Conservation (phyloP, 2,329 filamentous ascomycete genomes). For the Neoascochyta sp. region DNA sequence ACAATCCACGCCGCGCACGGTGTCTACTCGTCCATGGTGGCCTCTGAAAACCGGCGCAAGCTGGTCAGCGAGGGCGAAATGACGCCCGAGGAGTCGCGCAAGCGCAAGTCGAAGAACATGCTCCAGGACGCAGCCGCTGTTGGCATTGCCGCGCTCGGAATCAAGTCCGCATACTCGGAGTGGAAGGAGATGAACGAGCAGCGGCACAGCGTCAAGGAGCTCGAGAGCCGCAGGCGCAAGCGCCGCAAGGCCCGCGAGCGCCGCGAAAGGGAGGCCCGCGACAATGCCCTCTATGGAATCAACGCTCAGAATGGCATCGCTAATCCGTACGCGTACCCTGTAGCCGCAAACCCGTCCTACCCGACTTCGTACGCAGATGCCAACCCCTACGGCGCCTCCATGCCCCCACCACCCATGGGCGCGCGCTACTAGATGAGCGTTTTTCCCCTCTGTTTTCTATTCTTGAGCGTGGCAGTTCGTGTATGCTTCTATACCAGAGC, state of each 20-base stretch:
- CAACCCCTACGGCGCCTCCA: constrained; percentile 43
- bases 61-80: constrained; percentile 62
- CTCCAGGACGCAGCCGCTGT: constrained; percentile 63
- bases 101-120: constrained; percentile 60
- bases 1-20: constrained; percentile 67
- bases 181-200: constrained; percentile 66
- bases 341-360: constrained; percentile 36
- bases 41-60: constrained; percentile 58
- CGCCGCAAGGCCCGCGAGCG: constrained; percentile 43
- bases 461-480: no score
- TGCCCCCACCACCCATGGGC: constrained; percentile 42
- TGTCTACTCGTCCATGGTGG: constrained; percentile 61
- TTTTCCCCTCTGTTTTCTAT: no score
- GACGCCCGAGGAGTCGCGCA: constrained; percentile 58
- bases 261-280: constrained; percentile 45
- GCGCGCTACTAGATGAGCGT: constrained; percentile 35
- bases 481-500: no score
- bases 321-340: constrained; percentile 40
- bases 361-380: constrained; percentile 43
- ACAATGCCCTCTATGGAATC: constrained; percentile 40
- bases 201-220: constrained; percentile 53
- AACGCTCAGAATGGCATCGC: constrained; percentile 23
- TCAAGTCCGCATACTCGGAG: constrained; percentile 62
- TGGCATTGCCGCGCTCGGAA: constrained; percentile 63
- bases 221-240: constrained; percentile 49